Evolutionary conservation across 169 alveolate species (phyloP).

Genomic region (Eimeria praecox): DNA sequence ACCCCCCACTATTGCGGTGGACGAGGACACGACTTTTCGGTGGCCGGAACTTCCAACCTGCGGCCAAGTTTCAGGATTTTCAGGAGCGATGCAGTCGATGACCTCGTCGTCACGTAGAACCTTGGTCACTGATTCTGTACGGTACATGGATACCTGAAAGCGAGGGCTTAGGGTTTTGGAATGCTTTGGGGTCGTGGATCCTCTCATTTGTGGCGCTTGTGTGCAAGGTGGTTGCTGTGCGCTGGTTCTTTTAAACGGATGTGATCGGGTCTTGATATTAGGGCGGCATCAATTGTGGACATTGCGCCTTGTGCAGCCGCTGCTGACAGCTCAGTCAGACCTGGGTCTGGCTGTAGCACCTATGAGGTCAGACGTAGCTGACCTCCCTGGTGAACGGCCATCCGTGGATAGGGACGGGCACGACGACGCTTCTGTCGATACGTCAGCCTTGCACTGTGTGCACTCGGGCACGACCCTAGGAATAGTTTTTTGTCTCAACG

Average conservation of each 20-base stretch:
- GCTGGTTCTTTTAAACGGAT: neutral
- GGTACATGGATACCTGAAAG: neutral
- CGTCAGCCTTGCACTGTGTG: neutral
- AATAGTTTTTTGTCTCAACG: constrained; percentile 40
- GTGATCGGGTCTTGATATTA: neutral
- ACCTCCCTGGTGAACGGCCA: constrained; percentile 7
- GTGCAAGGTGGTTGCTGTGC: neutral
- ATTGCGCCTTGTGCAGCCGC: neutral
- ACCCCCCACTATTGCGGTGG: neutral
- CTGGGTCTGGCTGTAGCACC: constrained; percentile 29
- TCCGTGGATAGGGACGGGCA: neutral
- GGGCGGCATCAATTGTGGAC: neutral
- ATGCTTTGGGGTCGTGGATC: neutral
- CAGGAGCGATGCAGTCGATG: neutral
- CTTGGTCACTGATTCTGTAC: constrained; percentile 35
- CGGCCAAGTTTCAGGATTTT: neutral
- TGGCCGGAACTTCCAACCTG: neutral
- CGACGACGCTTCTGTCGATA: neutral
- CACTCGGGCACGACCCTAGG: constrained; percentile 42
- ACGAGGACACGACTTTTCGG: constrained; percentile 12
- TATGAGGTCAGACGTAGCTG: neutral
- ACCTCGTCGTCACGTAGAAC: neutral
- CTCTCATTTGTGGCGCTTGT: neutral
- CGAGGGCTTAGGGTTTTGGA: neutral
- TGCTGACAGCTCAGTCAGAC: constrained; percentile 15